A percentile compares a stretch with the other conserved stretches of the same genome.
Conservation (phyloP, 2,329 filamentous ascomycete species). For the Cercospora citrullina region DNA sequence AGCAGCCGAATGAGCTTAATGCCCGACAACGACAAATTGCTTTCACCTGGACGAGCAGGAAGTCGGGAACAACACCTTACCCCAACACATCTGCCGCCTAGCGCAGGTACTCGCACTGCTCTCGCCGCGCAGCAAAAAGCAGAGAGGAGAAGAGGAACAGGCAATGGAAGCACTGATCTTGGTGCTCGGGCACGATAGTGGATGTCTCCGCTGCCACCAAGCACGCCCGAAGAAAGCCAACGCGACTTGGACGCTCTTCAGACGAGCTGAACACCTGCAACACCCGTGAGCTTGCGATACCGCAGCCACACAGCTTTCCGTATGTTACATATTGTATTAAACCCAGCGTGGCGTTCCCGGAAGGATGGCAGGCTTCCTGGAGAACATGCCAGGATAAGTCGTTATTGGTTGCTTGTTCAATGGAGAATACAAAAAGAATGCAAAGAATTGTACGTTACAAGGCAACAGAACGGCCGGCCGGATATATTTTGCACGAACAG, state of each 20-base stretch:
- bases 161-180: slow-evolving; percentile 14
- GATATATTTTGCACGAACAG: neutral
- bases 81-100: slow-evolving; percentile 25
- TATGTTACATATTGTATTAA: neutral
- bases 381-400: neutral
- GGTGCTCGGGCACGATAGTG: slow-evolving; percentile 12
- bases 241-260: neutral
- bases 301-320: neutral
- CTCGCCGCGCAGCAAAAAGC: slow-evolving; percentile 15
- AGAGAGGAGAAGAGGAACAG: slow-evolving; percentile 13
- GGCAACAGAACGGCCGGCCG: slow-evolving; percentile 7
- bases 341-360: neutral
- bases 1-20: slow-evolving; percentile 22
- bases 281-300: neutral
- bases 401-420: neutral
- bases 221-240: slow-evolving; percentile 9
- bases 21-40: slow-evolving; percentile 15
- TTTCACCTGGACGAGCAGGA: slow-evolving; percentile 11
- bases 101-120: slow-evolving; percentile 20
- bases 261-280: neutral
- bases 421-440: neutral
- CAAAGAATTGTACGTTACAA: slow-evolving; percentile 1
- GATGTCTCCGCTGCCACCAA: slow-evolving; percentile 8
- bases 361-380: neutral
- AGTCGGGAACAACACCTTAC: slow-evolving; percentile 18